phyloP scores from a whole-genome alignment of 1,139 yeast species.

The Candida sp. region DNA sequence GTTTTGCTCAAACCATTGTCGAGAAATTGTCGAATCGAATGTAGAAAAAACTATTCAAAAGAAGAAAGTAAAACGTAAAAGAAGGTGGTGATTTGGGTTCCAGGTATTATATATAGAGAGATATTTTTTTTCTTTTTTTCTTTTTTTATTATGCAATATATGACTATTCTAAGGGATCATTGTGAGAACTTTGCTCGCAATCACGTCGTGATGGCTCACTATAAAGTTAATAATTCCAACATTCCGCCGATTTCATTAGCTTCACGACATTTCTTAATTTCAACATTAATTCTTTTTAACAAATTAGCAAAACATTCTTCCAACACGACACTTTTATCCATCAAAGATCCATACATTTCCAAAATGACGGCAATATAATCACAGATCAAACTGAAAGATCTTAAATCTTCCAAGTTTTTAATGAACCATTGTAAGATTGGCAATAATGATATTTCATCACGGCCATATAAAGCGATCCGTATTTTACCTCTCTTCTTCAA shows the following conservation, averaged over 20 bases:
- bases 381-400: slow-evolving; percentile 70
- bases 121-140: slow-evolving; percentile 1
- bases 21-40: slow-evolving; percentile 14
- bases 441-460: slow-evolving; percentile 83
- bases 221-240: slow-evolving; percentile 72
- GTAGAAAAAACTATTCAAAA: slow-evolving; percentile 12
- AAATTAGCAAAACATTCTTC: slow-evolving; percentile 67
- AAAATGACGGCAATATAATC: slow-evolving; percentile 83
- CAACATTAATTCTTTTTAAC: slow-evolving; percentile 58
- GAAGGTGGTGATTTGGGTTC: slow-evolving; percentile 8
- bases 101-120: slow-evolving; percentile 3
- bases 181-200: too few species aligned
- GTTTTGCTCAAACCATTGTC: slow-evolving; percentile 40
- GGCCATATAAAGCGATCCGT: slow-evolving; percentile 67
- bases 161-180: background rate
- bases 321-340: slow-evolving; percentile 76
- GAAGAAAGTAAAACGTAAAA: slow-evolving; percentile 15
- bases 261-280: slow-evolving; percentile 77
- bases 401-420: slow-evolving; percentile 72
- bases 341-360: slow-evolving; percentile 70
- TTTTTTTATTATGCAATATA: background rate
- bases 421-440: slow-evolving; percentile 85
- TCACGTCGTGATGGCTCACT: slow-evolving; percentile 2
- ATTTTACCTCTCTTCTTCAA: slow-evolving; percentile 86
- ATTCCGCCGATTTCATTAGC: slow-evolving; percentile 91